These are phyloP conservation scores for Colletotrichum melonis DNA, from an alignment of 2,329 filamentous ascomycete species.

Conservation along the genomic window DNA sequence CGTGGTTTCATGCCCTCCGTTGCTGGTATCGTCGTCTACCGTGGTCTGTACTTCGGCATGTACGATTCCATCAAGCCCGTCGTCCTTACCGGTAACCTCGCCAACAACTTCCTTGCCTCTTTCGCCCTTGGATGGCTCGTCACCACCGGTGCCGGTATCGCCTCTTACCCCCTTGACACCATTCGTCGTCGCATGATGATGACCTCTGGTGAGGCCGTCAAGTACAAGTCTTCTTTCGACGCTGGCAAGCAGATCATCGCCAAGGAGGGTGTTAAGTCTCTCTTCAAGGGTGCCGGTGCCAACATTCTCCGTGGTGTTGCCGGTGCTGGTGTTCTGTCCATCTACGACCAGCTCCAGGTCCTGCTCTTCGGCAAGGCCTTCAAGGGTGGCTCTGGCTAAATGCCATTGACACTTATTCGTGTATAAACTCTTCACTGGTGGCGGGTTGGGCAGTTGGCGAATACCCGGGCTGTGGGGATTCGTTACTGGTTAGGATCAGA, in stretches of 20 bases:
- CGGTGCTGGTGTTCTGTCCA: constrained; percentile 99
- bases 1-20: constrained; percentile 99
- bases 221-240: constrained; percentile 98
- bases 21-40: constrained; percentile 99
- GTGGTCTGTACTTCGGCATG: constrained; percentile 99
- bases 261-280: constrained; percentile 97
- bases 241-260: constrained; percentile 96
- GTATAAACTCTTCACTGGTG: constrained; percentile 53
- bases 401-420: constrained; percentile 48
- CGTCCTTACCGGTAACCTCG: constrained; percentile 88
- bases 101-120: constrained; percentile 99
- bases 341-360: constrained; percentile 99
- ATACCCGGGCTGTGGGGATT: constrained; percentile 48
- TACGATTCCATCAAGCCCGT: constrained; percentile 99
- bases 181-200: constrained; percentile 99
- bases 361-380: constrained; percentile 99
- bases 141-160: constrained; percentile 99
- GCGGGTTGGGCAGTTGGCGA: constrained; percentile 44
- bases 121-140: constrained; percentile 99
- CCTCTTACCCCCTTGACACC: constrained; percentile 99
- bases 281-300: constrained; percentile 99
- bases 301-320: constrained; percentile 99
- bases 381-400: constrained; percentile 74
- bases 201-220: constrained; percentile 97
- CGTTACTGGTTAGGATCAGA: constrained; percentile 39